Percentiles rank a stretch among this genome's conserved stretches.
phyloP scores from a whole-genome alignment of 139 green algal species.

The Picochlorum sp. region DNA sequence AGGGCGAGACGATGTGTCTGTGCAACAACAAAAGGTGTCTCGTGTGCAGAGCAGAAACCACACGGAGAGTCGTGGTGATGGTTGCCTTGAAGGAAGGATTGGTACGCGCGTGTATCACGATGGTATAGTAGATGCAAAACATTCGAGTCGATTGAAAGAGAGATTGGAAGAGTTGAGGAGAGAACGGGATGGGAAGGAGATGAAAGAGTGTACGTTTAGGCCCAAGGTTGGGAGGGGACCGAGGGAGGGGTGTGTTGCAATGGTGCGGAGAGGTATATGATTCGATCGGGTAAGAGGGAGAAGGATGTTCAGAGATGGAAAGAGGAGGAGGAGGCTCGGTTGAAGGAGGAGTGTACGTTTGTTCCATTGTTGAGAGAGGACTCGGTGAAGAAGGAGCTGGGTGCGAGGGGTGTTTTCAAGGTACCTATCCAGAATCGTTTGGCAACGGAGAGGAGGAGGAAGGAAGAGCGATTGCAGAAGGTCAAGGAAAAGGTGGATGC shows the following conservation, averaged over 20 bases:
- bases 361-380: not conserved
- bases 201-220: conserved; percentile 3
- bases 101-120: too few species aligned
- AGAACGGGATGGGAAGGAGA: not conserved
- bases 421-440: not conserved
- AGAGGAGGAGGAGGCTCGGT: not conserved
- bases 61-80: too few species aligned
- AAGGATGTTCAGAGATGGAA: not conserved
- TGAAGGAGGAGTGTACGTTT: not conserved
- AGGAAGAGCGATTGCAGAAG: not conserved
- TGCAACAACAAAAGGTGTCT: too few species aligned
- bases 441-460: not conserved
- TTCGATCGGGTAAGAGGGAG: not conserved
- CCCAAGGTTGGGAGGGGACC: not conserved
- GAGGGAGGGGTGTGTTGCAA: not conserved
- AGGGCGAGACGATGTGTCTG: too few species aligned
- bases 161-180: not conserved
- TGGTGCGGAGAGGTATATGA: not conserved
- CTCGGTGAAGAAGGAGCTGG: not conserved
- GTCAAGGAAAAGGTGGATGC: not conserved
- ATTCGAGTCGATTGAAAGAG: not conserved
- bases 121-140: not conserved
- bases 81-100: too few species aligned
- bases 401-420: not conserved
- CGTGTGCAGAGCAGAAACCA: too few species aligned